Evolutionary conservation across 1,139 yeast genomes (phyloP).

Genomic region (Debaryomycetaceae sp.): DNA sequence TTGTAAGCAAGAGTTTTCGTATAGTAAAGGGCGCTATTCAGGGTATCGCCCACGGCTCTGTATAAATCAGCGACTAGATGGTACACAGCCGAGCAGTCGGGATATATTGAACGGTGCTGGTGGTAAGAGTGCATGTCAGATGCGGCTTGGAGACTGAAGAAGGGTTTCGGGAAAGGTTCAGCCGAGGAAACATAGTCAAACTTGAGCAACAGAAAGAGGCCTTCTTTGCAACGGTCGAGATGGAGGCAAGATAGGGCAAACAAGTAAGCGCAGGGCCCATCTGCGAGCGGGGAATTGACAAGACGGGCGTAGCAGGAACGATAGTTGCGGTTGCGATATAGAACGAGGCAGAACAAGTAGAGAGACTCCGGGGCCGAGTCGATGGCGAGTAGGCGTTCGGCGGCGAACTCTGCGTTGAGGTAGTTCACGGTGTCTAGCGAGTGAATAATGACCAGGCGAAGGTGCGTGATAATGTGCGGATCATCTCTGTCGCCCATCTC

Average conservation of each 20-base stretch:
- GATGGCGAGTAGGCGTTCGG: constrained; percentile 60
- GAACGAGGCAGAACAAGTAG: constrained; percentile 55
- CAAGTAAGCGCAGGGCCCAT: constrained; percentile 62
- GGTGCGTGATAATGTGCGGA: constrained; percentile 19
- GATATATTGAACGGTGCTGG: constrained; percentile 27
- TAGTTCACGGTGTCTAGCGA: constrained; percentile 62
- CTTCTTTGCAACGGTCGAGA: constrained; percentile 49
- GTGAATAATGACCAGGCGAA: constrained; percentile 52
- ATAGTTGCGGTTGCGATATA: constrained; percentile 42
- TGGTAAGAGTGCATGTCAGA: constrained; percentile 18
- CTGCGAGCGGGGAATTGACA: constrained; percentile 26
- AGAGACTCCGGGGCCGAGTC: constrained; percentile 42
- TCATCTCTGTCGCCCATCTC: constrained; percentile 7
- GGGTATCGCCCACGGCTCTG: constrained; percentile 36
- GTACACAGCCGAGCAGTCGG: constrained; percentile 57
- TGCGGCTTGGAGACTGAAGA: not conserved
- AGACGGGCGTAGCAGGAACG: constrained; percentile 50
- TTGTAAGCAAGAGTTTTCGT: constrained; percentile 59
- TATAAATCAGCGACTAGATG: constrained; percentile 66
- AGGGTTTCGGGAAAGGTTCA: constrained; percentile 4
- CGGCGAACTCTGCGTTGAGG: constrained; percentile 68
- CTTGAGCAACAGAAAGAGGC: constrained; percentile 43
- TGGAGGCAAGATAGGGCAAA: constrained; percentile 57
- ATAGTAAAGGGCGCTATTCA: constrained; percentile 57
- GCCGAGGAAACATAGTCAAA: constrained; percentile 6